phyloP scores from a whole-genome alignment of 179 eudicot genomes.

The Monotropa hypopitys region DNA sequence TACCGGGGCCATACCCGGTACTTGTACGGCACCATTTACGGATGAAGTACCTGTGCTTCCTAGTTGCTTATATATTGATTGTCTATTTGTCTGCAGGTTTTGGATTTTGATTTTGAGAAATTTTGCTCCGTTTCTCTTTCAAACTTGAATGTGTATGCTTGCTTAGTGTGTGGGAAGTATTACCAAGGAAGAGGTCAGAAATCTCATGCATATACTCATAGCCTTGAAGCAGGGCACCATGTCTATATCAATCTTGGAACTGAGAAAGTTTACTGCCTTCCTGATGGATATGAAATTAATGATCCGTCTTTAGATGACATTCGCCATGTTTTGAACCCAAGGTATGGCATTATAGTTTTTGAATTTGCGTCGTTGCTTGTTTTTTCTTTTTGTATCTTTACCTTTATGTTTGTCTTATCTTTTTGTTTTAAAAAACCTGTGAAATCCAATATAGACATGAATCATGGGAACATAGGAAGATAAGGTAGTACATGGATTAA shows the following conservation, averaged over 20 bases:
- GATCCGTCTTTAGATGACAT: constrained; percentile 91
- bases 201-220: constrained; percentile 88
- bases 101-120: constrained; percentile 96
- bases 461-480: too few species aligned
- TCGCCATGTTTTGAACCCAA: constrained; percentile 81
- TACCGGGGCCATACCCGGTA: too few species aligned
- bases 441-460: too few species aligned
- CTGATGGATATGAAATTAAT: constrained; percentile 88
- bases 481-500: too few species aligned
- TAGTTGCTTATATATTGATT: neutral
- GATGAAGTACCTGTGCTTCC: too few species aligned
- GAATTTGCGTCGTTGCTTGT: neutral
- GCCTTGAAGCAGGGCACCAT: constrained; percentile 94
- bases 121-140: constrained; percentile 78
- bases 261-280: constrained; percentile 90
- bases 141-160: constrained; percentile 82
- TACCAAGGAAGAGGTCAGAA: constrained; percentile 85
- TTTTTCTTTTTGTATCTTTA: neutral
- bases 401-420: neutral
- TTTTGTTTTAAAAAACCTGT: too few species aligned
- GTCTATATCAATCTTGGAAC: constrained; percentile 78
- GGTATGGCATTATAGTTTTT: constrained; percentile 26
- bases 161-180: constrained; percentile 92
- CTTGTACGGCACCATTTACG: too few species aligned
- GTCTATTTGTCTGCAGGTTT: constrained; percentile 37